Base-by-base conservation (phyloP, 1,284 basidiomycete species). In the Malassezia nana region DNA sequence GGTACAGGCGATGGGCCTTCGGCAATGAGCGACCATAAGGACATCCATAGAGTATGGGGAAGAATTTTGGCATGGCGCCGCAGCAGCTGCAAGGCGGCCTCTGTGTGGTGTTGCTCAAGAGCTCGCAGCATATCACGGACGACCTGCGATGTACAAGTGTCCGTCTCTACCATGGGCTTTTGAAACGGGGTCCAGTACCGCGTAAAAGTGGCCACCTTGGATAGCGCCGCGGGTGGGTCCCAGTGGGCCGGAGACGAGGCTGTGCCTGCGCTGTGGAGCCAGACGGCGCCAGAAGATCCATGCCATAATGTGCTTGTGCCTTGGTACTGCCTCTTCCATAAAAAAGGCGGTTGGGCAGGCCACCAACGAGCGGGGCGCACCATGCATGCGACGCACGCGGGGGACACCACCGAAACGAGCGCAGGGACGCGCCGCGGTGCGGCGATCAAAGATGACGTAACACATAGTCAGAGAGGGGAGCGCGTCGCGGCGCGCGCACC, bases 171-270 rank as follows among this genome's bases (percentile, higher is more conserved):
- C n/a, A 13, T 12, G 1, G 53, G 53, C 9, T 31, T 42, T 20
- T 30, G 25, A 20, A 45, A 50, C 2, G 53, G 46, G 9, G 50
- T 41, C 16, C 25, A 45, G 40, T 50, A 55, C 4, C 48, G 41
- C n/a, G 47, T 25, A 45, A 50, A 55, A 2, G 39, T 49, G 13
- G 42, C 28, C 15, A 38, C 35, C 35, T 38, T 38, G 16, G 35
- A 38, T n/a, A n/a, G n/a, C 35, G 35, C 18, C 16, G 35, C 4
- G 18, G 18, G 16, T 18, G 9, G 35, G 8, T 38, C 35, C 1
- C 16, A 38, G 16, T n/a, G 10, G 4, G 18, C 4, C 18, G 15
- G 32, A 33, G 32, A 15, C 32, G n/a, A 15, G 6, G 32, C 2
- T 6, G 35, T 18, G 20, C 6, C 6, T 9, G 35, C 18, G 35